phyloP scores from a whole-genome alignment of 305 asterid species.

The Fraxinus xanthoxyloides region DNA sequence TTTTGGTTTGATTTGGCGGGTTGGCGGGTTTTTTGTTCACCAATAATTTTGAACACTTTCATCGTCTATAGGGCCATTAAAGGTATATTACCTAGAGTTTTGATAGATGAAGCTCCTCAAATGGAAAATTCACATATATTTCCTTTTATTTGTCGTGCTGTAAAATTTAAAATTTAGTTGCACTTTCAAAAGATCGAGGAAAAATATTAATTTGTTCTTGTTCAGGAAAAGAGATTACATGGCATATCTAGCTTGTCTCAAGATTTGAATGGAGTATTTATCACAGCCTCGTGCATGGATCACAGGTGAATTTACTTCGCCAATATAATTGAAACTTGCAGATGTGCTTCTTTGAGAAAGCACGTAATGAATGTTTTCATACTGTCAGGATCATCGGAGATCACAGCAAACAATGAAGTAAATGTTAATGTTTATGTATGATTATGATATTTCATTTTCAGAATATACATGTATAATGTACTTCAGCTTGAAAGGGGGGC shows the following conservation, averaged over 20 bases:
- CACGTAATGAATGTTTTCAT: background rate
- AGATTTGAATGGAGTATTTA: slow-evolving; percentile 74
- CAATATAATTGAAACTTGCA: background rate
- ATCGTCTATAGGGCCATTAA: background rate
- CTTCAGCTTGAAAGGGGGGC: slow-evolving; percentile 87
- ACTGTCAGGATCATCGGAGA: background rate
- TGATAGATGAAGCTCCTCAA: background rate
- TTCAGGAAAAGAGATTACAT: slow-evolving; percentile 60
- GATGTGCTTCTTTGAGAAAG: background rate
- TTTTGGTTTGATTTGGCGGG: background rate
- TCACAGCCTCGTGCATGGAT: slow-evolving; percentile 96
- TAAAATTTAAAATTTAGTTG: slow-evolving; percentile 7
- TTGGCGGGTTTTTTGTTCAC: background rate
- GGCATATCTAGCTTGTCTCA: slow-evolving; percentile 94
- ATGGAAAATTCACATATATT: background rate
- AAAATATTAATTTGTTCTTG: slow-evolving; percentile 23
- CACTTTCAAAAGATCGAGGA: background rate
- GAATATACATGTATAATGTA: slow-evolving; percentile 76
- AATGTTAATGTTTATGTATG: background rate
- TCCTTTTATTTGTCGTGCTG: background rate
- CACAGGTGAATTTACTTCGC: slow-evolving; percentile 51
- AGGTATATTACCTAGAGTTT: background rate
- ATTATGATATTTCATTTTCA: slow-evolving; percentile 34
- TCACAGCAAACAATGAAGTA: background rate
- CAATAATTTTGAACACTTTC: background rate